These are phyloP conservation scores for Phellinidium pouzarii DNA, from an alignment of 1,284 basidiomycete genomes.

Conservation along the genomic window DNA sequence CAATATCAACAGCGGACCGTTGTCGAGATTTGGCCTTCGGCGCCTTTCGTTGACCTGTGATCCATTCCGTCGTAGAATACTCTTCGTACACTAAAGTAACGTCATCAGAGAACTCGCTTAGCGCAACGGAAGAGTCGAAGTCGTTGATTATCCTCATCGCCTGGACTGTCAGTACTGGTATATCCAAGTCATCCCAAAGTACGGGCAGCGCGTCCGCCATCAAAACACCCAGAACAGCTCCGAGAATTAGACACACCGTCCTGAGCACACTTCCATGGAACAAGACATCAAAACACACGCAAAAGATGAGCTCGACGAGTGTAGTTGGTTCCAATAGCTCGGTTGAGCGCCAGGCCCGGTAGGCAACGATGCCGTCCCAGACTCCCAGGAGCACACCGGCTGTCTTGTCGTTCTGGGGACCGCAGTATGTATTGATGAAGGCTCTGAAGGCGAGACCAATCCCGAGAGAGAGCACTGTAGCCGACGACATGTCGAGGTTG, in stretches of 20 bases:
- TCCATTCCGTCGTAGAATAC: slow-evolving; percentile 4
- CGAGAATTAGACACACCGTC: slow-evolving; percentile 52
- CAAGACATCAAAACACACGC: slow-evolving; percentile 62
- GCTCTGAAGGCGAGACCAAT: slow-evolving; percentile 12
- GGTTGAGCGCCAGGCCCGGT: slow-evolving; percentile 55
- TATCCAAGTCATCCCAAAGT: slow-evolving; percentile 48
- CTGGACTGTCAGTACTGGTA: not conserved
- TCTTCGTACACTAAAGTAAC: slow-evolving; percentile 6
- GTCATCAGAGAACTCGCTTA: slow-evolving; percentile 13
- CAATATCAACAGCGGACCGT: too few relatives aligned
- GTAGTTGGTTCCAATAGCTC: slow-evolving; percentile 53
- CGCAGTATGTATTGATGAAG: slow-evolving; percentile 4
- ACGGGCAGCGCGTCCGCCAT: slow-evolving; percentile 57
- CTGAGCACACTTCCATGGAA: slow-evolving; percentile 52
- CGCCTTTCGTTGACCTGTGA: slow-evolving; percentile 5
- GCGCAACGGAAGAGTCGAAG: slow-evolving; percentile 12
- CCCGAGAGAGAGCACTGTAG: slow-evolving; percentile 1
- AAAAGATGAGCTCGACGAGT: slow-evolving; percentile 54
- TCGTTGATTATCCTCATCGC: slow-evolving; percentile 7
- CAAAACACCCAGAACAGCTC: slow-evolving; percentile 61
- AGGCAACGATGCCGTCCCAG: slow-evolving; percentile 68
- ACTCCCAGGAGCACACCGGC: slow-evolving; percentile 59
- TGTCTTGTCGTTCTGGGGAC: slow-evolving; percentile 26
- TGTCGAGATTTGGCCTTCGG: too few relatives aligned
- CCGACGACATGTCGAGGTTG: not conserved